Evolutionary conservation across 2,329 filamentous ascomycete genomes (phyloP).

Genomic region (Bisporella sp.): DNA sequence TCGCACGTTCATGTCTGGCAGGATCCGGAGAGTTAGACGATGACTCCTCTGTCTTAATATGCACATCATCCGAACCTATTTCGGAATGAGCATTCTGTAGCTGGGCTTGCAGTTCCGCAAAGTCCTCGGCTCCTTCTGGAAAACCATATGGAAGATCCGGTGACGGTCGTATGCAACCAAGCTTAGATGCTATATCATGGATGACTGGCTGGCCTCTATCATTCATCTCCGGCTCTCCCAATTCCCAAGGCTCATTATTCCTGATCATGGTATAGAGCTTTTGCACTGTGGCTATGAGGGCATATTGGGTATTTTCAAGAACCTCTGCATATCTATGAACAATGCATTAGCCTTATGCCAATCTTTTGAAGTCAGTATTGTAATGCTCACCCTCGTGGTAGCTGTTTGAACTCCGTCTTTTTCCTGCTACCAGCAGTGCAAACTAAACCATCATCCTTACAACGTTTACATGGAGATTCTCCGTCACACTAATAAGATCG

Average conservation of each 20-base stretch:
- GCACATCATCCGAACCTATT: slow-evolving; percentile 12
- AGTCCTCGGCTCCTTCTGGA: slow-evolving; percentile 53
- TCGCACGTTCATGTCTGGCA: slow-evolving; percentile 15
- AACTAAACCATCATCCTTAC: slow-evolving; percentile 56
- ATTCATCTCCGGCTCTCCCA: slow-evolving; percentile 58
- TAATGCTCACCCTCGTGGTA: slow-evolving; percentile 48
- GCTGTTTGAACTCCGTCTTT: slow-evolving; percentile 60
- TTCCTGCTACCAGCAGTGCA: slow-evolving; percentile 55
- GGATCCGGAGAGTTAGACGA: slow-evolving; percentile 9
- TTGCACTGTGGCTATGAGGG: slow-evolving; percentile 56
- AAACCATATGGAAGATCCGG: slow-evolving; percentile 53
- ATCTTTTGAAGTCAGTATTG: neutral
- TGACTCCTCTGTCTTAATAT: slow-evolving; percentile 8
- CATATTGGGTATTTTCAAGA: slow-evolving; percentile 58
- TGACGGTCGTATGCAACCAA: slow-evolving; percentile 57
- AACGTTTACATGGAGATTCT: slow-evolving; percentile 57
- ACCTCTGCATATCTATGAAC: slow-evolving; percentile 52
- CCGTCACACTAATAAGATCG: slow-evolving; percentile 44
- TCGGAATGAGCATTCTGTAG: slow-evolving; percentile 31
- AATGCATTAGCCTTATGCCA: neutral
- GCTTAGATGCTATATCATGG: slow-evolving; percentile 57
- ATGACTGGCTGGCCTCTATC: slow-evolving; percentile 56
- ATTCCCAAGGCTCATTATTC: slow-evolving; percentile 49
- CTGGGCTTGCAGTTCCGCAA: slow-evolving; percentile 49
- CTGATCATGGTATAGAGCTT: slow-evolving; percentile 60